Evolutionary conservation across 1,284 basidiomycete species (phyloP), one percentile per base, ranked within the genome.

Genomic region (Anthracocystis walkeri): DNA sequence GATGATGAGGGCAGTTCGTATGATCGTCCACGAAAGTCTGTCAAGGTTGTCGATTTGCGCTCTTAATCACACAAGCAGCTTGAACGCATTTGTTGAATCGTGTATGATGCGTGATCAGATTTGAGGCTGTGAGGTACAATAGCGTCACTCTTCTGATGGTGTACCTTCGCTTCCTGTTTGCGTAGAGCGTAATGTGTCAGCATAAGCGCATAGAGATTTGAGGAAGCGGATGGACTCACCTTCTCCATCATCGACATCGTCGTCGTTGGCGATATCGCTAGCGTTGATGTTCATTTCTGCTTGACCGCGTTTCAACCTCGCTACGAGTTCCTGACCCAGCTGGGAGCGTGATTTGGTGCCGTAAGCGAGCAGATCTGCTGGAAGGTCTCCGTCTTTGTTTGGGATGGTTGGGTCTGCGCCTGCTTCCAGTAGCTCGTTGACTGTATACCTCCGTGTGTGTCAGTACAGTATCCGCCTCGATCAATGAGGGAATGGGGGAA

Each of bases 381-480:
- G 81, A 29, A 71, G 67, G 27, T 81, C 77, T n/a, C 79, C 78
- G 12, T 79, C 76, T 50, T 78, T 75, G 65, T 84, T 83, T 3
- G 51, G 64, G 10, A 76, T 71, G 5, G 70, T 54, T 16, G 82
- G 79, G 38, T 80, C 78, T 11, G 81, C 82, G 18, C 82, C 82
- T 23, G 81, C 77, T 31, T 81, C 80, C 53, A 84, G 60, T 3
- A 84, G 76, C 59, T 82, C 78, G 33, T 79, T 68, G 2, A 84
- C 82, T 82, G 58, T 20, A 20, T 21, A 8, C 16, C 5, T 4
- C 29, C 29, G 29, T 12, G 3, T 38, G 14, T 23, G 21, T 41
- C 14, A 33, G 18, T 20, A 21, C 33, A 12, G 12, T 20, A 21
- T 20, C 16, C 1, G 40, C n/a, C 14, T 25, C 8, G 12, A 6